Evolutionary conservation across 192 early-diverging fungal genomes (phyloP).

Genomic region (Physocladia obscura): DNA sequence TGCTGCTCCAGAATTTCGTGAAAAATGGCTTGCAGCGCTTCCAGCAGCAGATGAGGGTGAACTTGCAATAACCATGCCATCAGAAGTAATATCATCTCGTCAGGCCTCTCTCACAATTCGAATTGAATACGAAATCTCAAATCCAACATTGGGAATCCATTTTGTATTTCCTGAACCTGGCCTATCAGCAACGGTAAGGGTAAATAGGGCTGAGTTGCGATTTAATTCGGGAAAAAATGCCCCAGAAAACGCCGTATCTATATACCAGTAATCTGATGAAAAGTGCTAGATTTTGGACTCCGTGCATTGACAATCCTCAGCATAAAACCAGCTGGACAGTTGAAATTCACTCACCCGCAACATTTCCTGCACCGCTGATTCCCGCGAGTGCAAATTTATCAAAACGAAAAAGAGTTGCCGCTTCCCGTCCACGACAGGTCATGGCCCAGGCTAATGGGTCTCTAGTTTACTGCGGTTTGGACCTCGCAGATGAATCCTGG

Average conservation of each 20-base stretch:
- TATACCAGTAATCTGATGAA: slow-evolving; percentile 41
- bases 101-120: slow-evolving; percentile 14
- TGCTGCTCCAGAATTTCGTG: neutral
- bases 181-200: slow-evolving; percentile 24
- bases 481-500: slow-evolving; percentile 21
- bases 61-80: neutral
- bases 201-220: neutral
- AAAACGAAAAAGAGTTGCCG: neutral
- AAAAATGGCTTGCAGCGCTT: neutral
- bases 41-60: neutral
- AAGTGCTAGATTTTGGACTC: slow-evolving; percentile 47
- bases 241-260: slow-evolving; percentile 42
- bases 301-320: slow-evolving; percentile 43
- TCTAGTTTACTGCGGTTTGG: slow-evolving; percentile 31
- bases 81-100: neutral
- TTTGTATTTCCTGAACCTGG: slow-evolving; percentile 38
- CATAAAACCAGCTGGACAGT: slow-evolving; percentile 43
- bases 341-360: slow-evolving; percentile 31
- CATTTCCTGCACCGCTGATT: slow-evolving; percentile 16
- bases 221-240: neutral
- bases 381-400: neutral
- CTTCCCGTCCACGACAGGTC: slow-evolving; percentile 19
- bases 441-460: slow-evolving; percentile 44
- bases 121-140: slow-evolving; percentile 30
- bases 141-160: slow-evolving; percentile 33